These are phyloP conservation scores for Grosmannia huntii DNA, from an alignment of 2,329 filamentous ascomycete genomes.

Conservation along the genomic window DNA sequence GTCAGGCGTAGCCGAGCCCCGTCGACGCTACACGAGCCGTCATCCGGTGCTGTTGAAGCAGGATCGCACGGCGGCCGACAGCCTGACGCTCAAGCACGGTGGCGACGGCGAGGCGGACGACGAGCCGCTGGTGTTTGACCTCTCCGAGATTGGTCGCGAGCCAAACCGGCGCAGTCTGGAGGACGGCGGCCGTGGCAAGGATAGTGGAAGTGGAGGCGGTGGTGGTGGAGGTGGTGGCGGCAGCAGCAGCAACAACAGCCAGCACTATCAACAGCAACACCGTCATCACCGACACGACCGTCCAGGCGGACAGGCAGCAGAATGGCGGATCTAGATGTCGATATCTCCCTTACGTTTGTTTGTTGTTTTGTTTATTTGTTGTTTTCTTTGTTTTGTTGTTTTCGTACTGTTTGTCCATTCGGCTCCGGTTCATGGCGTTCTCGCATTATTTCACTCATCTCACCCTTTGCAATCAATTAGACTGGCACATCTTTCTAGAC, in stretches of 20 bases:
- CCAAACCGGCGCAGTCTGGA: constrained; percentile 27
- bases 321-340: too few relatives aligned
- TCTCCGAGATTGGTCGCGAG: constrained; percentile 55
- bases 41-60: not conserved
- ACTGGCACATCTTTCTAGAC: not conserved
- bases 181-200: too few relatives aligned
- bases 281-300: not conserved
- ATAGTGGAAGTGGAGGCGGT: too few relatives aligned
- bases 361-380: too few relatives aligned
- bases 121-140: constrained; percentile 58
- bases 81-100: not conserved
- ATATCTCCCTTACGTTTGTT: not conserved
- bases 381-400: too few relatives aligned
- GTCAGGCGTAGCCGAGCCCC: constrained; percentile 1
- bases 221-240: constrained; percentile 13
- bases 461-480: not conserved
- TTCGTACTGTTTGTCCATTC: too few relatives aligned
- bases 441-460: not conserved
- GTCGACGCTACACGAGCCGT: constrained; percentile 11
- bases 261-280: not conserved
- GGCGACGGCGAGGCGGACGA: constrained; percentile 44
- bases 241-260: not conserved
- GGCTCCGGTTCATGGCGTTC: too few relatives aligned
- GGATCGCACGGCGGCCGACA: not conserved
- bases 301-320: not conserved